Percentiles rank a stretch among this genome's conserved stretches.
Evolutionary conservation across 305 asterid species (phyloP).

Genomic region (Solanum hybrid): DNA sequence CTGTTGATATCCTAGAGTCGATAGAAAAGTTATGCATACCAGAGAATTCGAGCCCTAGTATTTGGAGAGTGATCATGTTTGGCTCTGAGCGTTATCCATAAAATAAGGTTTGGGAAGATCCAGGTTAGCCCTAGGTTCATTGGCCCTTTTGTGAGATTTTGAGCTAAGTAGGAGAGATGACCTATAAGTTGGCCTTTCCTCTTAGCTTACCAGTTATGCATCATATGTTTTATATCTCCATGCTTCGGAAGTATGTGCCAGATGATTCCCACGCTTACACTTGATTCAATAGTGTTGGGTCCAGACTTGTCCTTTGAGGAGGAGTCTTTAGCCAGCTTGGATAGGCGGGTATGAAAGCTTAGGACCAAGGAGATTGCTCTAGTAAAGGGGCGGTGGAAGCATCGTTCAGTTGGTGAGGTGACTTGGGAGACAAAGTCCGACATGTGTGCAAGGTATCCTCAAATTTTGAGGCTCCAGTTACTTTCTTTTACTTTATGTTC

Average conservation of each 20-base stretch:
- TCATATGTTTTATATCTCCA: neutral
- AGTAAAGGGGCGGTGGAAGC: neutral
- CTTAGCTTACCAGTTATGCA: no score
- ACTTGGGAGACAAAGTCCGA: neutral
- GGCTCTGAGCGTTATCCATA: neutral
- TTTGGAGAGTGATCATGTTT: neutral
- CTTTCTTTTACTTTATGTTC: neutral
- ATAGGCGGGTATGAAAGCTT: neutral
- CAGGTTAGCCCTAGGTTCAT: neutral
- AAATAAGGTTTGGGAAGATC: neutral
- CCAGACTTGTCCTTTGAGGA: neutral
- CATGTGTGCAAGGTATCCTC: neutral
- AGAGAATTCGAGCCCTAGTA: neutral
- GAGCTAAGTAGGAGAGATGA: neutral
- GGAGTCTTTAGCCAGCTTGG: neutral
- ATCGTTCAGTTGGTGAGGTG: neutral
- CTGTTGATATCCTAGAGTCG: neutral
- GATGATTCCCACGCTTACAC: neutral
- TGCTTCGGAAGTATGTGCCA: neutral
- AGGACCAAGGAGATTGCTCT: neutral
- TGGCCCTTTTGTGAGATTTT: neutral
- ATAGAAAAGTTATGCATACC: neutral
- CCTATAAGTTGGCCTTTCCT: neutral
- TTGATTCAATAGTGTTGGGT: neutral
- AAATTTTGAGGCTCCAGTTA: neutral